Evolutionary conservation across 2,329 filamentous ascomycete species (phyloP).

Genomic region (Fusarium nygamai): DNA sequence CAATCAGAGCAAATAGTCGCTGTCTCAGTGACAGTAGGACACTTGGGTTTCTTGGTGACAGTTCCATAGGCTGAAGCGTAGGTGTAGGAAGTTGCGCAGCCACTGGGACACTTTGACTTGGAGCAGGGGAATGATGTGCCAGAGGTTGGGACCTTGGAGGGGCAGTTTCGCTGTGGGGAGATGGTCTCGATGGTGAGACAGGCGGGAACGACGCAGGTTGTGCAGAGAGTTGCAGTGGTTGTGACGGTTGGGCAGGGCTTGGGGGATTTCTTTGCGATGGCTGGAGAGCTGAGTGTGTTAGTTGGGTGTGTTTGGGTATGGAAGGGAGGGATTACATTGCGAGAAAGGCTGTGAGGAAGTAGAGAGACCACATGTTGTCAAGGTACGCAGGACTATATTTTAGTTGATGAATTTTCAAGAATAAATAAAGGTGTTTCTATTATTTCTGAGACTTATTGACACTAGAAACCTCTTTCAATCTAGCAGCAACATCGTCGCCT

Average conservation of each 20-base stretch:
- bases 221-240: slow-evolving; percentile 45
- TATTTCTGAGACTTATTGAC: not conserved
- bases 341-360: slow-evolving; percentile 8
- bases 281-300: slow-evolving; percentile 13
- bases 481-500: not conserved
- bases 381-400: not conserved
- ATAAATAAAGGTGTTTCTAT: not conserved
- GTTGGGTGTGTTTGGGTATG: not conserved
- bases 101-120: slow-evolving; percentile 32
- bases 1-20: slow-evolving; percentile 49
- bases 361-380: slow-evolving; percentile 16
- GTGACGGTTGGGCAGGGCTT: slow-evolving; percentile 49
- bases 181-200: slow-evolving; percentile 48
- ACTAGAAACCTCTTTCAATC: not conserved
- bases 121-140: slow-evolving; percentile 39
- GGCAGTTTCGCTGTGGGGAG: slow-evolving; percentile 45
- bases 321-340: slow-evolving; percentile 1
- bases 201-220: slow-evolving; percentile 45
- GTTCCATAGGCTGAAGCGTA: slow-evolving; percentile 30
- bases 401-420: not conserved
- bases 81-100: slow-evolving; percentile 41
- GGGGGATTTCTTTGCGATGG: slow-evolving; percentile 6
- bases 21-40: slow-evolving; percentile 50
- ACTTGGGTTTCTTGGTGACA: slow-evolving; percentile 24
- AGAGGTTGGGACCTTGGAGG: slow-evolving; percentile 42